Conservation (phyloP, 495 filamentous ascomycete species). For the Aspergillus carlsbadensis region DNA sequence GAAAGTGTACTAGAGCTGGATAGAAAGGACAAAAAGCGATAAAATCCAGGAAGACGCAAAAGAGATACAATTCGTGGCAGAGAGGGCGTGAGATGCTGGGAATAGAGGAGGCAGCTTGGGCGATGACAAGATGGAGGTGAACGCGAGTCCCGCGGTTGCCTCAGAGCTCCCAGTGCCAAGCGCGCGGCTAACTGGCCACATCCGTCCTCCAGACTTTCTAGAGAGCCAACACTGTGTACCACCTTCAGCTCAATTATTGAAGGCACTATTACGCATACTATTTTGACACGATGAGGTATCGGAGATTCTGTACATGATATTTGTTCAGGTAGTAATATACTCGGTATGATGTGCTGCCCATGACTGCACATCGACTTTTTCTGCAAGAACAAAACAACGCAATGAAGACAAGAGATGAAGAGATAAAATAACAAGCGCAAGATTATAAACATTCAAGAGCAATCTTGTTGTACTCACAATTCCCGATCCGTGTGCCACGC, state of each 20-base stretch:
- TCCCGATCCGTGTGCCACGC: constrained; percentile 24
- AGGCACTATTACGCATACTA: too few species aligned
- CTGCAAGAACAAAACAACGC: constrained; percentile 12
- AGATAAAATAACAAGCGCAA: constrained; percentile 12
- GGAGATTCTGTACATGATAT: constrained; percentile 20
- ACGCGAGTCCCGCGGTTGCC: constrained; percentile 30
- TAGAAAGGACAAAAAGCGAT: not conserved
- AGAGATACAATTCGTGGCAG: constrained; percentile 22
- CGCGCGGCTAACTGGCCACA: constrained; percentile 24
- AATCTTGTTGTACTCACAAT: constrained; percentile 39
- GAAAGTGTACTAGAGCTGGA: constrained; percentile 4
- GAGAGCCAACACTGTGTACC: not conserved
- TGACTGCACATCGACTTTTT: constrained; percentile 18
- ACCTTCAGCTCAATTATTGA: too few species aligned
- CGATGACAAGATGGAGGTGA: constrained; percentile 29
- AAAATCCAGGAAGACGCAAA: constrained; percentile 6
- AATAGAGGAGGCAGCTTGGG: constrained; percentile 9
- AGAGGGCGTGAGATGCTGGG: constrained; percentile 12
- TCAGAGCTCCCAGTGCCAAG: constrained; percentile 28
- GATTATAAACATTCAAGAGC: constrained; percentile 40
- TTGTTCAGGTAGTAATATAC: constrained; percentile 16
- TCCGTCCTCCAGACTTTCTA: not conserved
- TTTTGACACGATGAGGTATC: too few species aligned
- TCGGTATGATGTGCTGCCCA: constrained; percentile 14
- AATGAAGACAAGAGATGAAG: constrained; percentile 15